Conservation (phyloP, 768 basidiomycete species). For the Mrakia hoshinonis region DNA sequence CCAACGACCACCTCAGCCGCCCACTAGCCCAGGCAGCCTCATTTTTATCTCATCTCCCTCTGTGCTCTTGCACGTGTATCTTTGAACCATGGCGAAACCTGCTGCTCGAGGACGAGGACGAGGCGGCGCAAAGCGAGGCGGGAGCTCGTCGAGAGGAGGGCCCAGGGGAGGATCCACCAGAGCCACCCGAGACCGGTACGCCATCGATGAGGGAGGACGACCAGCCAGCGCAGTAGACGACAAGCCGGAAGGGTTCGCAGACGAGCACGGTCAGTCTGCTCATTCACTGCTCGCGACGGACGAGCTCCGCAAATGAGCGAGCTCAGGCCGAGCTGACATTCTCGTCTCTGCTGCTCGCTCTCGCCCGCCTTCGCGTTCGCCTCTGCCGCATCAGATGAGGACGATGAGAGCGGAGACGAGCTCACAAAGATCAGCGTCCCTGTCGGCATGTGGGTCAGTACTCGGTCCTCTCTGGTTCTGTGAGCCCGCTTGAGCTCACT, state of each 20-base stretch:
- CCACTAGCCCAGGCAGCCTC: not conserved
- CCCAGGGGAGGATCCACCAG: slow-evolving; percentile 4
- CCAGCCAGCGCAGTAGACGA: slow-evolving; percentile 17
- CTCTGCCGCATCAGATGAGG: slow-evolving; percentile 38
- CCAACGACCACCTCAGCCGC: too few relatives aligned
- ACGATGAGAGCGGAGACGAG: slow-evolving; percentile 42
- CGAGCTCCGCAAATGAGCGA: too few relatives aligned
- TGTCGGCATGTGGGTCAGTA: slow-evolving; percentile 90
- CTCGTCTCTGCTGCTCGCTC: not conserved
- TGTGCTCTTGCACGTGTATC: not conserved
- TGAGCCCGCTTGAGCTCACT: not conserved
- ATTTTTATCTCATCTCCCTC: not conserved
- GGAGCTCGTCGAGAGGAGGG: slow-evolving; percentile 10
- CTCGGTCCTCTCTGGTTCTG: not conserved
- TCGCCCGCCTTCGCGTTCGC: too few relatives aligned
- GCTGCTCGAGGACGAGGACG: slow-evolving; percentile 8
- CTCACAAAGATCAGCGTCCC: slow-evolving; percentile 48
- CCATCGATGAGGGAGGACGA: slow-evolving; percentile 11
- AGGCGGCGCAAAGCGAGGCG: slow-evolving; percentile 19
- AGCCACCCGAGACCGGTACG: slow-evolving; percentile 5
- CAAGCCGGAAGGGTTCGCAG: not conserved
- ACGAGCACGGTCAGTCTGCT: not conserved
- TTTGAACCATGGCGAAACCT: slow-evolving; percentile 15
- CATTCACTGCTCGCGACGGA: too few relatives aligned
- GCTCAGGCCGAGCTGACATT: too few relatives aligned